Evolutionary conservation across 257 asterid genomes (phyloP).

Genomic region (Vinca minor): DNA sequence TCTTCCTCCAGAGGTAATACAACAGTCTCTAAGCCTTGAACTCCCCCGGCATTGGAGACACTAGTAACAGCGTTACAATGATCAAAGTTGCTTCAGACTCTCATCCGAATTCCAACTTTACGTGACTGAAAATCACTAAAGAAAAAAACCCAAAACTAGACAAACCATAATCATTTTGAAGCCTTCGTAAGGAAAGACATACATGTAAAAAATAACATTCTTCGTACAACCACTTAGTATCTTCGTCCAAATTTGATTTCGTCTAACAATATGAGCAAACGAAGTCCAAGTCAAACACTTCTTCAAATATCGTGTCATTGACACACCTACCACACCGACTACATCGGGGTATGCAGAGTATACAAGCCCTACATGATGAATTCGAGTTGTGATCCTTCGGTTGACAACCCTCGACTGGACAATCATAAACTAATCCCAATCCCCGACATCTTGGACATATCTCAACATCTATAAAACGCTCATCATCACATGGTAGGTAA

Average conservation of each 20-base stretch:
- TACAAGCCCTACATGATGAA: conserved; percentile 70
- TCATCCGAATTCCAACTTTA: not conserved
- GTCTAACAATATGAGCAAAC: conserved; percentile 49
- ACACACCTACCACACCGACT: conserved; percentile 71
- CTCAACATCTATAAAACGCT: conserved; percentile 65
- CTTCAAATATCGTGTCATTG: conserved; percentile 49
- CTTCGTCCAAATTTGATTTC: conserved; percentile 12
- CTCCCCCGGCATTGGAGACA: not conserved
- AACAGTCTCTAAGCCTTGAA: not conserved
- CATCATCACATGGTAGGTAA: conserved; percentile 58
- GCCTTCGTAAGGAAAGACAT: not conserved
- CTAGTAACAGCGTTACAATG: not conserved
- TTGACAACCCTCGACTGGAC: conserved; percentile 68
- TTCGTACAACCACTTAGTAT: conserved; percentile 17
- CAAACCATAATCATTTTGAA: not conserved
- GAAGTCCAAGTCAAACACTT: conserved; percentile 62
- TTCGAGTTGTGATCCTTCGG: conserved; percentile 29
- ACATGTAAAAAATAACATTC: no score
- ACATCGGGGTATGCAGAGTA: conserved; percentile 60
- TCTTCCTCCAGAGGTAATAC: not conserved
- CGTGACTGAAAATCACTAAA: not conserved
- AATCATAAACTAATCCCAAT: conserved; percentile 62
- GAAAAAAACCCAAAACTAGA: not conserved
- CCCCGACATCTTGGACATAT: conserved; percentile 66
- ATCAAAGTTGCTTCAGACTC: not conserved